phyloP scores from a whole-genome alignment of 768 basidiomycete genomes.

The Calocybe cyanea region DNA sequence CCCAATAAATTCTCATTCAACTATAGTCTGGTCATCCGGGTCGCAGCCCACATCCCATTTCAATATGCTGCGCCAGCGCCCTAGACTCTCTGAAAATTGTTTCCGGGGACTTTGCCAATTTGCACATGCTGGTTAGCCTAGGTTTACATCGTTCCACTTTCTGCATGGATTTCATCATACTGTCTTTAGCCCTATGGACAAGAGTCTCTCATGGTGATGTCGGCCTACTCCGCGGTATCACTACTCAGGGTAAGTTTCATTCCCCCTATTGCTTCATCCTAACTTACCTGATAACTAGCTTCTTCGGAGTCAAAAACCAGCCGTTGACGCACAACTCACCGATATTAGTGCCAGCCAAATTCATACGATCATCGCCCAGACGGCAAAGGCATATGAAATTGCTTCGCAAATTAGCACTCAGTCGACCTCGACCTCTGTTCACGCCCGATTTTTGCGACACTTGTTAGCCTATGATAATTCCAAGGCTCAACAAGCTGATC shows the following conservation, averaged over 20 bases:
- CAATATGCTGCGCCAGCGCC: slow-evolving; percentile 72
- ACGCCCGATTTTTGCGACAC: slow-evolving; percentile 74
- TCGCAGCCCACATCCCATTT: slow-evolving; percentile 65
- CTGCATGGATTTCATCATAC: neutral
- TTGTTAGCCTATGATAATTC: slow-evolving; percentile 63
- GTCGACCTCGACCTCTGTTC: slow-evolving; percentile 67
- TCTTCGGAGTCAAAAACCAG: slow-evolving; percentile 50
- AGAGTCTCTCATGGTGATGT: slow-evolving; percentile 83
- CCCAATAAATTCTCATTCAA: neutral
- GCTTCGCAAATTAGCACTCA: slow-evolving; percentile 59
- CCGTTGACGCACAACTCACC: slow-evolving; percentile 51
- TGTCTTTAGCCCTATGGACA: slow-evolving; percentile 69
- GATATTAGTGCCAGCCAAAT: slow-evolving; percentile 64
- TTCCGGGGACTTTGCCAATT: slow-evolving; percentile 65
- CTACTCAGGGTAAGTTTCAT: slow-evolving; percentile 56
- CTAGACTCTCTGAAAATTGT: slow-evolving; percentile 68
- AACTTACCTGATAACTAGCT: slow-evolving; percentile 41
- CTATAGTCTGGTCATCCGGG: slow-evolving; percentile 50
- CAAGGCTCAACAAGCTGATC: slow-evolving; percentile 42
- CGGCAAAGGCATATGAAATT: slow-evolving; percentile 76
- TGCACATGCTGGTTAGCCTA: slow-evolving; percentile 66
- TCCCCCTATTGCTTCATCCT: slow-evolving; percentile 1
- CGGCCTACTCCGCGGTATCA: slow-evolving; percentile 81
- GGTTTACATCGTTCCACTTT: neutral
- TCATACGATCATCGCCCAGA: slow-evolving; percentile 58